A percentile compares a stretch with the other conserved stretches of the same genome.
Evolutionary conservation across 805 yeast species (phyloP).

Genomic region (Blastobotrys muscicola): DNA sequence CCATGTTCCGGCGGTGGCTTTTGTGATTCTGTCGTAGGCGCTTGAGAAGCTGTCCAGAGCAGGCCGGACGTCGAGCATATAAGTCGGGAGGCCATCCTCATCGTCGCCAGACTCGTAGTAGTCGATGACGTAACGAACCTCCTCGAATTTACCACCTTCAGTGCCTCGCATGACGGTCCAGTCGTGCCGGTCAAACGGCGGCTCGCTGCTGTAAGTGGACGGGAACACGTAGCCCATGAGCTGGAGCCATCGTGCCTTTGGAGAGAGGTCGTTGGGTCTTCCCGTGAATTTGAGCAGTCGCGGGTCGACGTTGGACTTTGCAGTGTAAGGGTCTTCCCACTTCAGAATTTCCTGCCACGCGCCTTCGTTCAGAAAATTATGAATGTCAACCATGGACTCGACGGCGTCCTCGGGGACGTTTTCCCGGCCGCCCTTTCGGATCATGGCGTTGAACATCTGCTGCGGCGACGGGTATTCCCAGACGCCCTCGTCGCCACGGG

Average conservation of each 20-base stretch:
- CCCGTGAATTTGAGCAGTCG: conserved; percentile 83
- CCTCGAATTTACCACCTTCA: conserved; percentile 40
- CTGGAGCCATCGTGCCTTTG: conserved; percentile 69
- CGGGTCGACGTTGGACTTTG: conserved; percentile 49
- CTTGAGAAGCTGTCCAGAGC: conserved; percentile 65
- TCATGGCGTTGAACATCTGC: conserved; percentile 98
- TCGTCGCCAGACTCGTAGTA: conserved; percentile 95
- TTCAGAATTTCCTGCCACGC: conserved; percentile 91
- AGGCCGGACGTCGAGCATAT: conserved; percentile 89
- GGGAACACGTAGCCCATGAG: conserved; percentile 65
- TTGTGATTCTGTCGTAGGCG: conserved; percentile 58
- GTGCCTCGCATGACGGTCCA: conserved; percentile 84
- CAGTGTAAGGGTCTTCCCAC: conserved; percentile 78
- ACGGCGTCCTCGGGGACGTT: conserved; percentile 93
- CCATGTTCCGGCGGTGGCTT: conserved; percentile 61
- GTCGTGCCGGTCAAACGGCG: conserved; percentile 97
- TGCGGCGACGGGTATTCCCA: conserved; percentile 99
- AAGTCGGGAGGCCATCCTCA: conserved; percentile 79
- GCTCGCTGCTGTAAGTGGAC: conserved; percentile 54
- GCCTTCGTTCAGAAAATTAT: conserved; percentile 91
- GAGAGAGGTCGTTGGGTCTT: conserved; percentile 77
- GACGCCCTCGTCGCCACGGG: conserved; percentile 74
- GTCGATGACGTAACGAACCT: conserved; percentile 88
- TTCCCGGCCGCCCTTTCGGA: conserved; percentile 81
- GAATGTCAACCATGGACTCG: conserved; percentile 93